A percentile compares a stretch with the other conserved stretches of the same genome.
Evolutionary conservation across 1,284 basidiomycete genomes (phyloP).

Genomic region (Moesziomyces sp.): DNA sequence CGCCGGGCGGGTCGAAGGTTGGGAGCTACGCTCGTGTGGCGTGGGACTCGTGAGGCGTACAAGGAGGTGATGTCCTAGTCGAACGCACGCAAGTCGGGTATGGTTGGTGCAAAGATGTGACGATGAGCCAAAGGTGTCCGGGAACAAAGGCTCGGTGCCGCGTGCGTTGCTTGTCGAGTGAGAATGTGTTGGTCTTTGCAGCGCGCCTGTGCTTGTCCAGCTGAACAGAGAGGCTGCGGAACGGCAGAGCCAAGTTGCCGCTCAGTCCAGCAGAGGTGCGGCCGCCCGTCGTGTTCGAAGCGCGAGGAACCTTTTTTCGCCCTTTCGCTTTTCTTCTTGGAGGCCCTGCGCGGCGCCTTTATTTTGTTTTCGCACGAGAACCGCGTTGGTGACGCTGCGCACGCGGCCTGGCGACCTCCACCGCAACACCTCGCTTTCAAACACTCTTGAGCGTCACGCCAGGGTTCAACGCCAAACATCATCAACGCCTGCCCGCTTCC

Average conservation of each 20-base stretch:
- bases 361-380: constrained; percentile 27
- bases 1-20: background rate
- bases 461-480: background rate
- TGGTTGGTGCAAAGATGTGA: background rate
- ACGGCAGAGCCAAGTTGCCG: background rate
- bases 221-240: background rate
- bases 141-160: constrained; percentile 10
- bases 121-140: background rate
- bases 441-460: background rate
- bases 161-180: background rate
- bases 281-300: constrained; percentile 36
- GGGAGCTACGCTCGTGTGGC: background rate
- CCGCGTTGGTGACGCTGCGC: background rate
- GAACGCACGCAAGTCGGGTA: background rate
- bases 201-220: background rate
- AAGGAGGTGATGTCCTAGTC: background rate
- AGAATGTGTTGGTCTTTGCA: constrained; percentile 16
- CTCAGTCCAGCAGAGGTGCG: constrained; percentile 1
- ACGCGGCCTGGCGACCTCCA: constrained; percentile 24
- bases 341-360: too few species aligned
- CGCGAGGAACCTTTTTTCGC: constrained; percentile 40
- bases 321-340: constrained; percentile 20
- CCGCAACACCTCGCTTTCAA: constrained; percentile 13
- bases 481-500: background rate
- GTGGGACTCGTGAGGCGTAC: background rate